phyloP scores from a whole-genome alignment of 2,329 filamentous ascomycete species.

The Microsporum canis region DNA sequence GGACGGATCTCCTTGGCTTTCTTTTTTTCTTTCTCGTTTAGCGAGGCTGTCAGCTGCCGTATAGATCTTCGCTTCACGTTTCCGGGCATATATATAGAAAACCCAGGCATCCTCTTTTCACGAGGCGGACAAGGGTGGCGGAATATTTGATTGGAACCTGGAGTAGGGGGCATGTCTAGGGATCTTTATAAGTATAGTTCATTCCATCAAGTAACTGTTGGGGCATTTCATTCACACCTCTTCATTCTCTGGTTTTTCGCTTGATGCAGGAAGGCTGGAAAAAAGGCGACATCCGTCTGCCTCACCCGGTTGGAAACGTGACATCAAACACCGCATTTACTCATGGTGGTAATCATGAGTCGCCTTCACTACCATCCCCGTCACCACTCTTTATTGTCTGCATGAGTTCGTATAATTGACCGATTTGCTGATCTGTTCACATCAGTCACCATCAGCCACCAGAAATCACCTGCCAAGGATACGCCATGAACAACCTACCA shows the following conservation, averaged over 20 bases:
- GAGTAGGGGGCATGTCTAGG: background rate
- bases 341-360: background rate
- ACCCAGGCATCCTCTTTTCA: background rate
- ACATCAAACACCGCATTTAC: background rate
- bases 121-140: background rate
- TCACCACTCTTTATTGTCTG: conserved; percentile 55
- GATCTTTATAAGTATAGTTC: background rate
- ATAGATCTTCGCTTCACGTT: background rate
- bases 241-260: background rate
- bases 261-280: background rate
- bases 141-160: background rate
- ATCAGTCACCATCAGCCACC: conserved; percentile 7
- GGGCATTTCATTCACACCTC: background rate
- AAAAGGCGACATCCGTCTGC: background rate
- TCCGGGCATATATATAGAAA: background rate
- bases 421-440: conserved; percentile 70
- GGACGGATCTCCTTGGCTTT: background rate
- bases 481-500: conserved; percentile 45
- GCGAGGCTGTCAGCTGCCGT: background rate
- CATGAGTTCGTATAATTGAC: conserved; percentile 91
- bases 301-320: background rate
- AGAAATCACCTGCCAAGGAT: conserved; percentile 1
- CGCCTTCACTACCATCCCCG: conserved; percentile 12
- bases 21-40: background rate
- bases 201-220: background rate